phyloP scores from a whole-genome alignment of 805 yeast species.

The Kuraishia ogatae region DNA sequence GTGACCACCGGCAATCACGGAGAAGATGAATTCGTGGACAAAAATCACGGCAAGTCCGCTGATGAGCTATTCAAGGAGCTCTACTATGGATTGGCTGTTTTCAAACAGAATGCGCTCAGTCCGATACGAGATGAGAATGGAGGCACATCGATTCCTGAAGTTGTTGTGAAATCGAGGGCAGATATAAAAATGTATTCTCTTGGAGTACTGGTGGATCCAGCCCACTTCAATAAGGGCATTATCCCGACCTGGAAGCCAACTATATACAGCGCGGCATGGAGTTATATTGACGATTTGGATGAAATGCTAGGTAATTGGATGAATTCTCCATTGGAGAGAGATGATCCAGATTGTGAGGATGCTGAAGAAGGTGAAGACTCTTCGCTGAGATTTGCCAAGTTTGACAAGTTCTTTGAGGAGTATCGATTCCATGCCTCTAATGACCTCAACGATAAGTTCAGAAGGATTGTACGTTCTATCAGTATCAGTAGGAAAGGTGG shows the following conservation, averaged over 20 bases:
- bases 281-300: conserved; percentile 27
- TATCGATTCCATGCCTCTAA: conserved; percentile 21
- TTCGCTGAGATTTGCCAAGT: conserved; percentile 9
- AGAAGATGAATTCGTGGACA: conserved; percentile 10
- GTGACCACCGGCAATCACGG: background rate
- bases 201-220: conserved; percentile 48
- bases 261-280: conserved; percentile 33
- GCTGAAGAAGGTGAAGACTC: conserved; percentile 10
- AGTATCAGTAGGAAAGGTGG: conserved; percentile 5
- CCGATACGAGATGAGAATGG: background rate
- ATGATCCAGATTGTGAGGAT: background rate
- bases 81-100: conserved; percentile 43
- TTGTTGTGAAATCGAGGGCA: conserved; percentile 25
- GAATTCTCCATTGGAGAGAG: conserved; percentile 10
- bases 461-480: conserved; percentile 14
- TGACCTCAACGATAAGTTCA: conserved; percentile 14
- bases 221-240: conserved; percentile 9
- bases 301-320: conserved; percentile 17
- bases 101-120: conserved; percentile 31
- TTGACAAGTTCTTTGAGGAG: conserved; percentile 18
- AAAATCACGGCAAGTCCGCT: conserved; percentile 8
- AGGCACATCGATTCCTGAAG: conserved; percentile 6
- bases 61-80: conserved; percentile 11
- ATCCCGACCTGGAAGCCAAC: conserved; percentile 29
- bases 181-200: conserved; percentile 55